phyloP scores from a whole-genome alignment of 257 asterid species.

The Ilex asprella region DNA sequence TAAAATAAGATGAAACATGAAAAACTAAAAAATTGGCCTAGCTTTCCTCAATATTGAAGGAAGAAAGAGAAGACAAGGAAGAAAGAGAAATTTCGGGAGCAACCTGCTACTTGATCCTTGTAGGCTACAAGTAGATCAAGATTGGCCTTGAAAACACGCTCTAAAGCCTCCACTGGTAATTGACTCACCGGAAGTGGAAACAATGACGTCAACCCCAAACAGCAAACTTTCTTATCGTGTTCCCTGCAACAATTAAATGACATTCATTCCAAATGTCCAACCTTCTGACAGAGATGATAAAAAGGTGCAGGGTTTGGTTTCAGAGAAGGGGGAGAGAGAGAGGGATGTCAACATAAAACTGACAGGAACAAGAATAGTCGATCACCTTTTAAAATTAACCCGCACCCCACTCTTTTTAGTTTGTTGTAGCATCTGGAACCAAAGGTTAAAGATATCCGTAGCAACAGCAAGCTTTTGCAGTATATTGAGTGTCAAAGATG shows the following conservation, averaged over 20 bases:
- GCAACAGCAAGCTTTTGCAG: constrained; percentile 88
- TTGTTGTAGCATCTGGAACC: constrained; percentile 96
- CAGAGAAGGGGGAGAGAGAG: too few relatives aligned
- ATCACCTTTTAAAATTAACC: constrained; percentile 74
- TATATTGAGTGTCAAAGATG: constrained; percentile 60
- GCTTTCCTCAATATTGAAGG: neutral
- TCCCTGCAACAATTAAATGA: constrained; percentile 54
- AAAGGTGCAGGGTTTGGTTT: too few relatives aligned
- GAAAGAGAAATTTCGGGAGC: constrained; percentile 10
- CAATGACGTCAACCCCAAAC: constrained; percentile 93
- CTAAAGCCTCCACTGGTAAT: constrained; percentile 85
- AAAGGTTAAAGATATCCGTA: constrained; percentile 81
- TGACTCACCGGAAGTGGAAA: constrained; percentile 85
- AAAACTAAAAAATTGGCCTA: neutral
- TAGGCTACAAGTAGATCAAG: constrained; percentile 94
- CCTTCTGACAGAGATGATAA: too few relatives aligned
- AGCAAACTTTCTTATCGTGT: constrained; percentile 93
- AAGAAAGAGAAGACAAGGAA: neutral
- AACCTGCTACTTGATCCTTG: constrained; percentile 95
- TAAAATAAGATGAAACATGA: neutral
- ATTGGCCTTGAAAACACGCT: constrained; percentile 82
- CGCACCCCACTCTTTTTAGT: constrained; percentile 74
- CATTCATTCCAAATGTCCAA: neutral
- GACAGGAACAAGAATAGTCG: neutral
- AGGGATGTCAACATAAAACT: too few relatives aligned